Base-by-base conservation (phyloP, 306 rosid species). In the Sesbania bispinosa region DNA sequence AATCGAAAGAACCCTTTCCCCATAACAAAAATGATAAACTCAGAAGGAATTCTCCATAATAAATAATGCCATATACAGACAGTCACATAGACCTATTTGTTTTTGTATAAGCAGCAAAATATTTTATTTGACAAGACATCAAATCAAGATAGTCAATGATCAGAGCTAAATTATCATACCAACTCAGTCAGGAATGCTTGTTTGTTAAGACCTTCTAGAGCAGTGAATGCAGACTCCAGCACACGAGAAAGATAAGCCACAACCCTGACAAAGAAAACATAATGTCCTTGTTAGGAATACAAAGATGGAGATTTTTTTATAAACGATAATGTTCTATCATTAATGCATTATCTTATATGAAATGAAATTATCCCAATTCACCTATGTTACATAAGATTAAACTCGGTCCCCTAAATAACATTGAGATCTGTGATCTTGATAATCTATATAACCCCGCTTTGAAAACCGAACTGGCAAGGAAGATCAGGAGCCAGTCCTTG, bases 221-320 rank as follows among this genome's bases (percentile, higher is more conserved):
- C 96, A 27, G 97, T 85, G 83, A 91, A 95, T 23, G 96, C 96
- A 70, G 97, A 91, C 80, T 95, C 99, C 64, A 92, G 85, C 74
- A 95, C 97, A 30, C 97, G 99, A 54, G 99, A 95, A 69, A 95
- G 97, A 85, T 95, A 95, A 8, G 93, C 96, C 69, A 95, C 97
- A 79, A 95, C 99, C 80, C 99, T 95, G 75, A 79, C 71, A 67
- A 64, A 73, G 47, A 67, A 61, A 69, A 71, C 24, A 75, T 64
- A 71, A 45, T 60, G 85, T 78, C 54, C 58, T 19, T 19, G 54
- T 79, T 39, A 52, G 29, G 29, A 29, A 66, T 13, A 52, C 5
- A 73, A 36, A 33, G 39, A 35, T 9, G n/a, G 13, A 69, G 27
- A 30, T 20, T 52, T 14, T 72, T 45, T 14, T 15, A 14, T 4